phyloP scores from a whole-genome alignment of 257 asterid genomes.

The Oldenlandia corymbosa region DNA sequence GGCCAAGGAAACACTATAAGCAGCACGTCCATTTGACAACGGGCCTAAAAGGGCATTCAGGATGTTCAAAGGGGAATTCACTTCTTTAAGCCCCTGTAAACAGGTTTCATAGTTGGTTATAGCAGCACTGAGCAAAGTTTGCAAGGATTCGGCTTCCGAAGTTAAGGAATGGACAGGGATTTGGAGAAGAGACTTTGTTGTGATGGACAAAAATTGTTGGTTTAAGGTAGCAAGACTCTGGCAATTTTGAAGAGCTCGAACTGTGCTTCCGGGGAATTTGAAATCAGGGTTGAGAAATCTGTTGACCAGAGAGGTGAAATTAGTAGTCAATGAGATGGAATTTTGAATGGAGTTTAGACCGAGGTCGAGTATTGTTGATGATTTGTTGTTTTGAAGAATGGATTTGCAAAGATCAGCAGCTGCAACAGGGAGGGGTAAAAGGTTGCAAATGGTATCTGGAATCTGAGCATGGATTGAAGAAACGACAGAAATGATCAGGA shows the following conservation, averaged over 20 bases:
- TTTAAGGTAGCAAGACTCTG: slow-evolving; percentile 36
- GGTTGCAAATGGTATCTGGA: slow-evolving; percentile 29
- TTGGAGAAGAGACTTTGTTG: slow-evolving; percentile 3
- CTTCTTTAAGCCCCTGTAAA: slow-evolving; percentile 46
- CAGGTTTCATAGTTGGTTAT: slow-evolving; percentile 64
- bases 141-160: slow-evolving; percentile 38
- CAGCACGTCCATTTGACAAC: slow-evolving; percentile 42
- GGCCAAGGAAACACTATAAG: slow-evolving; percentile 52
- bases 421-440: slow-evolving; percentile 46
- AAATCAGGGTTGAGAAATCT: slow-evolving; percentile 1
- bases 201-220: slow-evolving; percentile 33
- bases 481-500: neutral
- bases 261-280: slow-evolving; percentile 10
- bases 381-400: slow-evolving; percentile 31
- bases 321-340: slow-evolving; percentile 38
- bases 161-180: too few species aligned
- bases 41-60: slow-evolving; percentile 33
- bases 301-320: slow-evolving; percentile 37
- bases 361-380: slow-evolving; percentile 44
- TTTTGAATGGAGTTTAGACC: slow-evolving; percentile 40
- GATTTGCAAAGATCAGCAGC: slow-evolving; percentile 48
- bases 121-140: slow-evolving; percentile 57
- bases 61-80: slow-evolving; percentile 33
- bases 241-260: slow-evolving; percentile 62
- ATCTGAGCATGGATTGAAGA: neutral